Conservation (phyloP, 108 stramenopile species). For the Cylindrotheca closterium region DNA sequence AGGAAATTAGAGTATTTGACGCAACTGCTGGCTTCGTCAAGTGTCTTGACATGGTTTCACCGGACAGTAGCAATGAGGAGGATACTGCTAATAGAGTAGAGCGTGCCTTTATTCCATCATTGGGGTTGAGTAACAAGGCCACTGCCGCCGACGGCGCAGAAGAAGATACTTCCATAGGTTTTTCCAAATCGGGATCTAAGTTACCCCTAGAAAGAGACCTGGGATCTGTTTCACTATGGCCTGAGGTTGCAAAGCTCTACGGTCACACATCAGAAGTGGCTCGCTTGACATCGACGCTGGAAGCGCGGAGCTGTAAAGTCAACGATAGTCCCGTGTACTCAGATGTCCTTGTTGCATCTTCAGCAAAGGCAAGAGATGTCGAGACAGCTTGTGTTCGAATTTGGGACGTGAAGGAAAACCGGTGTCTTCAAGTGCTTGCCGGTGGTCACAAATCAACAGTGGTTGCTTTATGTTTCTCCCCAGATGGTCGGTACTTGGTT, state of each 20-base stretch:
- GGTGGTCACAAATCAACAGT: conserved; percentile 88
- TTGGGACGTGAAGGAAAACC: conserved; percentile 61
- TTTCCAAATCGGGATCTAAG: conserved; percentile 23
- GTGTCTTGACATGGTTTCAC: conserved; percentile 35
- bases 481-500: conserved; percentile 68
- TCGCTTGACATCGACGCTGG: conserved; percentile 64
- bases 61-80: conserved; percentile 11
- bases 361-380: conserved; percentile 82
- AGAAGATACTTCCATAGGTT: conserved; percentile 31
- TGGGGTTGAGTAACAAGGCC: conserved; percentile 86
- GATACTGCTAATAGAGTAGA: conserved; percentile 64
- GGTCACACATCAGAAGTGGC: conserved; percentile 85
- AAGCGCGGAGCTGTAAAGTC: conserved; percentile 21
- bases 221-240: conserved; percentile 82
- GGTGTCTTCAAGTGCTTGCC: conserved; percentile 64
- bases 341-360: conserved; percentile 69
- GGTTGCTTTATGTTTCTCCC: conserved; percentile 77
- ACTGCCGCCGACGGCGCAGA: conserved; percentile 63
- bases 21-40: conserved; percentile 67
- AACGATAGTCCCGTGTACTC: neutral
- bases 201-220: conserved; percentile 83
- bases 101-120: conserved; percentile 80
- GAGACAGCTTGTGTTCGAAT: conserved; percentile 78
- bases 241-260: conserved; percentile 77
- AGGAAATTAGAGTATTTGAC: conserved; percentile 84